These are phyloP conservation scores for Melaleuca alternifolia DNA, from an alignment of 345 rosid species.

Conservation along the genomic window DNA sequence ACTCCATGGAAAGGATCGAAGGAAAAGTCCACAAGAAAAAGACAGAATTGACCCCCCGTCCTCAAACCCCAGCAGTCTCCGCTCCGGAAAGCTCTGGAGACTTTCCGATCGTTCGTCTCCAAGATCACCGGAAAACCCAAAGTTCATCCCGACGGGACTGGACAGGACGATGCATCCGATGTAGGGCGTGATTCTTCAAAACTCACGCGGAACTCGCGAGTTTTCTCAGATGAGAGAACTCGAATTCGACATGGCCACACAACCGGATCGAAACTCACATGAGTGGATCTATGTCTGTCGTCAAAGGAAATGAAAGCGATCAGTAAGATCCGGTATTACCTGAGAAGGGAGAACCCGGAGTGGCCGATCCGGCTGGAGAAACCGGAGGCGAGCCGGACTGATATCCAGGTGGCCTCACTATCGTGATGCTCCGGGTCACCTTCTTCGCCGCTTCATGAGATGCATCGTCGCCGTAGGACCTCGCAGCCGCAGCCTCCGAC, in stretches of 20 bases:
- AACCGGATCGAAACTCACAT: neutral
- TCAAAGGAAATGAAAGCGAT: too few relatives aligned
- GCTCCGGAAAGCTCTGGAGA: neutral
- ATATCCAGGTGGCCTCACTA: constrained; percentile 72
- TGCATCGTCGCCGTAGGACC: constrained; percentile 39
- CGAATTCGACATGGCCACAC: neutral
- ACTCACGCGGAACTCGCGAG: too few relatives aligned
- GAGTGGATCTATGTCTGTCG: neutral
- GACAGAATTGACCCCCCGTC: neutral
- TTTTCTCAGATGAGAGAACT: neutral
- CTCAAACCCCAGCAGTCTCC: neutral
- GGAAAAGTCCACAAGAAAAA: neutral
- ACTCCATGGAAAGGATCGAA: neutral
- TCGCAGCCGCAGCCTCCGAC: constrained; percentile 27
- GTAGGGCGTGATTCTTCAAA: neutral
- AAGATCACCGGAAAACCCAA: neutral
- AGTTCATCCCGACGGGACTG: neutral
- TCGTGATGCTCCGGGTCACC: constrained; percentile 86
- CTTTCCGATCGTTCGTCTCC: neutral
- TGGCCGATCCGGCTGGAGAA: constrained; percentile 74
- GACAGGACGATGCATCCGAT: neutral
- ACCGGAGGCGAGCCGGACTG: constrained; percentile 69
- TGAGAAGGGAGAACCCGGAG: constrained; percentile 73
- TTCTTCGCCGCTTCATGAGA: constrained; percentile 20
- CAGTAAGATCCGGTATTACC: constrained; percentile 29